A percentile compares a stretch with the other conserved stretches of the same genome.
These are phyloP conservation scores for Dysphania ambrosioides DNA, from an alignment of 148 eudicot species.

Conservation along the genomic window DNA sequence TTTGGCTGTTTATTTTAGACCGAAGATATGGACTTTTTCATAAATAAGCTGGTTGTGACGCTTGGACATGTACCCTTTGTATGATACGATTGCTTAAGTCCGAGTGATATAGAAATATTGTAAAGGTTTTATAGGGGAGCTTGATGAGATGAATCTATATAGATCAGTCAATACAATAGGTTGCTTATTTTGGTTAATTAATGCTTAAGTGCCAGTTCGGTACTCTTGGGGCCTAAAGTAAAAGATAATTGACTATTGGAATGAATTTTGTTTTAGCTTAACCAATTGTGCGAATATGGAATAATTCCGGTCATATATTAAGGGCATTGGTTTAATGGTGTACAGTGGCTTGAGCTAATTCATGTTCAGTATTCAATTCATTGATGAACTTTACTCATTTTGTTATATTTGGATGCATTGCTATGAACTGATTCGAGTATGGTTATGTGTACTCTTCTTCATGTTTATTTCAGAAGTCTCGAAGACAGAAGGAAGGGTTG, in stretches of 20 bases:
- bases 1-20: not conserved
- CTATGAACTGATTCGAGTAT: not conserved
- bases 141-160: not conserved
- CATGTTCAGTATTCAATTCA: no score
- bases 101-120: not conserved
- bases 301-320: not conserved
- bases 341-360: not conserved
- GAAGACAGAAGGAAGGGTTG: conserved; percentile 87
- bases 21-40: not conserved
- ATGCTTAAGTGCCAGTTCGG: not conserved
- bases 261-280: not conserved
- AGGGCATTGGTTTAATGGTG: not conserved
- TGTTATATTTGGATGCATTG: not conserved
- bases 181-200: not conserved
- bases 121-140: not conserved
- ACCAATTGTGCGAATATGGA: not conserved
- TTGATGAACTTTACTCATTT: not conserved
- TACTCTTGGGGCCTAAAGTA: not conserved
- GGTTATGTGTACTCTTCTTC: not conserved
- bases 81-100: not conserved
- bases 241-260: not conserved
- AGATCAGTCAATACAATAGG: not conserved
- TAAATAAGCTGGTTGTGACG: not conserved
- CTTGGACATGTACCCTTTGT: not conserved
- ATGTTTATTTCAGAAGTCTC: conserved; percentile 70